Evolutionary conservation across 2,329 filamentous ascomycete genomes (phyloP).

Genomic region (Colletotrichum lupini): DNA sequence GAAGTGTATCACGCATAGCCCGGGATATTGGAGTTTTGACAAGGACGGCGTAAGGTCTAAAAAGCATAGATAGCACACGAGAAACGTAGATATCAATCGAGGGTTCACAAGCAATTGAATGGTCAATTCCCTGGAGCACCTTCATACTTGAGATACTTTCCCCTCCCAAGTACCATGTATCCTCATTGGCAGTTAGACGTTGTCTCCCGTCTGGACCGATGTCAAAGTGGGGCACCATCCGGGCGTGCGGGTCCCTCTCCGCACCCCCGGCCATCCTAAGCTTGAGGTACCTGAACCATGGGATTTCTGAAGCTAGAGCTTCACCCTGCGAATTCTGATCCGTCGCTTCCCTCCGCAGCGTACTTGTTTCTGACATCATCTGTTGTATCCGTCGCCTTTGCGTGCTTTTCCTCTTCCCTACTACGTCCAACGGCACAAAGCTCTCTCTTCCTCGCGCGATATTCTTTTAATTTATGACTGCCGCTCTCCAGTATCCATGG

Average conservation of each 20-base stretch:
- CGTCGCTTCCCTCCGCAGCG: not conserved
- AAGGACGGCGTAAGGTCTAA: constrained; percentile 15
- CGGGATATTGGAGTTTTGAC: constrained; percentile 25
- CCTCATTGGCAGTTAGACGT: not conserved
- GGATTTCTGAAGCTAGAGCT: constrained; percentile 19
- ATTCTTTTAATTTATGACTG: constrained; percentile 6
- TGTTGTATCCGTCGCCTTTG: not conserved
- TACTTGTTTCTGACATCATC: constrained; percentile 20
- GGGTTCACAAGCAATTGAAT: not conserved
- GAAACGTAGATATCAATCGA: not conserved
- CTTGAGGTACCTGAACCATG: constrained; percentile 1
- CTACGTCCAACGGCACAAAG: not conserved
- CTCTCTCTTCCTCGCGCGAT: not conserved
- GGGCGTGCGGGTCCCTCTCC: constrained; percentile 22
- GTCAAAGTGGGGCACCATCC: constrained; percentile 7
- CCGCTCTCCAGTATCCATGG: constrained; percentile 16
- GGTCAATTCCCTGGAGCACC: no score
- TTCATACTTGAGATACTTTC: no score
- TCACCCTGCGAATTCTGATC: constrained; percentile 13
- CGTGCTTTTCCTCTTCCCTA: not conserved
- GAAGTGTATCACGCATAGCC: constrained; percentile 11
- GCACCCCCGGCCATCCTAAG: constrained; percentile 6
- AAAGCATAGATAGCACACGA: constrained; percentile 21
- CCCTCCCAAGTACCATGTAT: no score
- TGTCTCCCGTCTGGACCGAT: not conserved